phyloP scores from a whole-genome alignment of 1,139 yeast genomes.

The Blastobotrys aristatus region DNA sequence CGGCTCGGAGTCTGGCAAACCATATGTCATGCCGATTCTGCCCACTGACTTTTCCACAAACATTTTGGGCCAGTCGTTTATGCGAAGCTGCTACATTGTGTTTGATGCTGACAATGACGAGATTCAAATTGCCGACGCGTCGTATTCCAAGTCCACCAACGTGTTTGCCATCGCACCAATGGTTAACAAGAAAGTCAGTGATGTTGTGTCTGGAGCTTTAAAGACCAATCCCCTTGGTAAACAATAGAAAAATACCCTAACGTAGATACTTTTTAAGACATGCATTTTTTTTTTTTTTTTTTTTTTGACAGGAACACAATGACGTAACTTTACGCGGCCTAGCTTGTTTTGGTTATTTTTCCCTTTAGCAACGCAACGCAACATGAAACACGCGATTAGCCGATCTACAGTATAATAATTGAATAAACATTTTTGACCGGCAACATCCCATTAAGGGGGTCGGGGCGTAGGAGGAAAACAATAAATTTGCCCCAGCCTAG shows the following conservation, averaged over 20 bases:
- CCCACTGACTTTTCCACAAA: conserved; percentile 30
- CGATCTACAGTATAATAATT: too few relatives aligned
- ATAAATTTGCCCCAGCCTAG: too few relatives aligned
- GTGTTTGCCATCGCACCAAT: conserved; percentile 17
- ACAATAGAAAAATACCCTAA: not conserved
- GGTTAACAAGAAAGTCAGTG: not conserved
- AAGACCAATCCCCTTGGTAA: not conserved
- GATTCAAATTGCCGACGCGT: conserved; percentile 62
- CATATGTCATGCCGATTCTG: conserved; percentile 35
- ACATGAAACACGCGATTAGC: too few relatives aligned
- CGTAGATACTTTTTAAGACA: not conserved
- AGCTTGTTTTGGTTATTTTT: too few relatives aligned
- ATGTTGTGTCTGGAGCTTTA: not conserved
- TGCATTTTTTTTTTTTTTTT: not conserved
- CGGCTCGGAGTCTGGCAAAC: conserved; percentile 14
- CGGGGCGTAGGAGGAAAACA: too few relatives aligned
- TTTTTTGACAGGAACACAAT: too few relatives aligned
- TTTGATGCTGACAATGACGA: conserved; percentile 62
- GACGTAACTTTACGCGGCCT: too few relatives aligned
- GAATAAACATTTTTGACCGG: too few relatives aligned
- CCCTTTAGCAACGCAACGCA: too few relatives aligned
- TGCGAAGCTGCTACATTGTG: conserved; percentile 70
- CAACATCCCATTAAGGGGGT: too few relatives aligned
- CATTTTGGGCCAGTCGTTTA: conserved; percentile 67
- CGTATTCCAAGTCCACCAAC: conserved; percentile 24